Percentiles rank a stretch among this genome's conserved stretches.
phyloP scores from a whole-genome alignment of 2,329 filamentous ascomycete species.

The Coniochaeta sp. region DNA sequence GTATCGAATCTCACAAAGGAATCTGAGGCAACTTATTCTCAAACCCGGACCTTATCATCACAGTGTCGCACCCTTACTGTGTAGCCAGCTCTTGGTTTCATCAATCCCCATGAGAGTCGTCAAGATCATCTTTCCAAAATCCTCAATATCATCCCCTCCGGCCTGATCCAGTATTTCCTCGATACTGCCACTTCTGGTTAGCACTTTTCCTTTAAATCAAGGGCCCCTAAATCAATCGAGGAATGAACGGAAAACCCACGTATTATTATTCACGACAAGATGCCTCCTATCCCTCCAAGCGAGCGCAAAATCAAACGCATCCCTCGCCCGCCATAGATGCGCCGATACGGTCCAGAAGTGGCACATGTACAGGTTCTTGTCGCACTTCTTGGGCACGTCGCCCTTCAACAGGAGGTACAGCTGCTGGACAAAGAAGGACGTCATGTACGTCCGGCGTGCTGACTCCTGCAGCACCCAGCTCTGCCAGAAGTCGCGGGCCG shows the following conservation, averaged over 20 bases:
- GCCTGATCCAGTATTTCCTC: slow-evolving; percentile 7
- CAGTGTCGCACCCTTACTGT: slow-evolving; percentile 4
- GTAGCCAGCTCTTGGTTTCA: slow-evolving; percentile 13
- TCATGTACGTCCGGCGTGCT: slow-evolving; percentile 40
- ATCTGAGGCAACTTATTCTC: no score
- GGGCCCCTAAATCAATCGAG: not conserved
- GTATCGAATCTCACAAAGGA: no score
- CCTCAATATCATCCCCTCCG: slow-evolving; percentile 12
- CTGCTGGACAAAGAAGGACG: slow-evolving; percentile 37
- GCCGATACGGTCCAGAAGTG: slow-evolving; percentile 32
- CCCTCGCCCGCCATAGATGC: slow-evolving; percentile 28
- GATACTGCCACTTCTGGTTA: slow-evolving; percentile 8
- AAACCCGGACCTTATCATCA: not conserved
- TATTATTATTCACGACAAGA: slow-evolving; percentile 20
- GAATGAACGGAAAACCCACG: not conserved
- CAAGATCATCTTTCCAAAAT: slow-evolving; percentile 15
- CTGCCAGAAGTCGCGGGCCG: slow-evolving; percentile 37
- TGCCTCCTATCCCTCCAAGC: slow-evolving; percentile 28
- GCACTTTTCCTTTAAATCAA: not conserved
- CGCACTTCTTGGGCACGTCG: slow-evolving; percentile 16
- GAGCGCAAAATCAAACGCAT: slow-evolving; percentile 27
- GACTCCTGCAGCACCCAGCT: slow-evolving; percentile 48
- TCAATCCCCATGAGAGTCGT: slow-evolving; percentile 13
- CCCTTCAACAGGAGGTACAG: slow-evolving; percentile 26
- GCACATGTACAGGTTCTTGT: slow-evolving; percentile 20